phyloP scores from a whole-genome alignment of 805 yeast genomes.

The Yarrowia osloensis region DNA sequence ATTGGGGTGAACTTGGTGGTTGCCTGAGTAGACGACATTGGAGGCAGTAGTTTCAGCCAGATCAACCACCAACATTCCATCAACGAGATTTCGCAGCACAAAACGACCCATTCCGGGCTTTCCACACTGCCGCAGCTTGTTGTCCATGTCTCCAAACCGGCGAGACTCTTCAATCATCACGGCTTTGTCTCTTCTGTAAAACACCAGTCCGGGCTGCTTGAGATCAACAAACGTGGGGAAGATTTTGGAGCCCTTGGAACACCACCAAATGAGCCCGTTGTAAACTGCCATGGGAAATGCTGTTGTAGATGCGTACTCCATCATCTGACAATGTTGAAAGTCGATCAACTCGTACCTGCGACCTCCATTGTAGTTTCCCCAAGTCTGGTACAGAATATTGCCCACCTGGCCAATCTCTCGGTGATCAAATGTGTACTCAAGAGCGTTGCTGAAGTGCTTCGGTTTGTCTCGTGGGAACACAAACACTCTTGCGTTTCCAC shows the following conservation, averaged over 20 bases:
- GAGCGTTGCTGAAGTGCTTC: background rate
- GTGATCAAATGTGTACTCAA: background rate
- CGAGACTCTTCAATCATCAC: background rate
- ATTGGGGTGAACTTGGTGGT: background rate
- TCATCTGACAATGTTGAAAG: background rate
- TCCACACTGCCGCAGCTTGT: background rate
- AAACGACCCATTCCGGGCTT: background rate
- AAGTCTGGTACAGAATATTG: background rate
- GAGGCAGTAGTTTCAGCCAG: background rate
- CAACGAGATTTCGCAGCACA: background rate
- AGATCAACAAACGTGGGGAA: background rate
- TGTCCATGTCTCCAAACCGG: background rate
- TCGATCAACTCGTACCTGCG: background rate
- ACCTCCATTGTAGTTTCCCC: background rate
- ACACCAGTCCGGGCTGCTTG: background rate
- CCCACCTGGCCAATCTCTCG: background rate
- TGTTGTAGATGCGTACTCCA: background rate
- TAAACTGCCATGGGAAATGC: background rate
- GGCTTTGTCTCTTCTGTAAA: background rate
- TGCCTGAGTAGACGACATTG: background rate
- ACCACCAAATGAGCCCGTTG: background rate
- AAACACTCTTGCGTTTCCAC: background rate
- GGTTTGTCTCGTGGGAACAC: background rate
- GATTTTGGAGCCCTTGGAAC: background rate
- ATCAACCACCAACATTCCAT: background rate